Evolutionary conservation across 768 basidiomycete genomes (phyloP).

Genomic region (Boletus sp.): DNA sequence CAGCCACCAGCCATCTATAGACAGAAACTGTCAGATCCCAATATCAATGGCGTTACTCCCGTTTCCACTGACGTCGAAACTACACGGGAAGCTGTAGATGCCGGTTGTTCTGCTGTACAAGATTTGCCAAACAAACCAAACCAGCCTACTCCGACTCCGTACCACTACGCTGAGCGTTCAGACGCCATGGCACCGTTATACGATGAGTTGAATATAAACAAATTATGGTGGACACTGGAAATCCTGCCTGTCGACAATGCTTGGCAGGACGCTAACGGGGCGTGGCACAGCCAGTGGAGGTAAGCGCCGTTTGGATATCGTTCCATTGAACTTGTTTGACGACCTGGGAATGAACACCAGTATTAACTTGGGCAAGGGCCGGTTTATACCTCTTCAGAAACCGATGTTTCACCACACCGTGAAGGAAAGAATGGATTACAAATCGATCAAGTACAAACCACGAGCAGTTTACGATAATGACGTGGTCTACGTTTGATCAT

Average conservation of each 20-base stretch:
- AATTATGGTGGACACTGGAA: constrained; percentile 73
- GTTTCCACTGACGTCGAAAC: background rate
- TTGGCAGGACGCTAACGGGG: constrained; percentile 55
- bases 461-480: constrained; percentile 52
- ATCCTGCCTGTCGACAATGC: constrained; percentile 51
- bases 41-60: background rate
- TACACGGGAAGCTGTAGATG: background rate
- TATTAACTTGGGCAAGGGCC: constrained; percentile 54
- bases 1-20: constrained; percentile 1
- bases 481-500: constrained; percentile 39
- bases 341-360: constrained; percentile 10
- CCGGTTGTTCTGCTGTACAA: background rate
- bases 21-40: background rate
- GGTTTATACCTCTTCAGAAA: constrained; percentile 42
- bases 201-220: constrained; percentile 46
- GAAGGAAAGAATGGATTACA: constrained; percentile 51
- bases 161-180: constrained; percentile 12
- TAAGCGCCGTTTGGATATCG: constrained; percentile 39
- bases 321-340: background rate
- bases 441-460: constrained; percentile 54
- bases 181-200: constrained; percentile 49
- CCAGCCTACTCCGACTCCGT: background rate
- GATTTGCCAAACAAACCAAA: background rate
- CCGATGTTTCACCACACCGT: constrained; percentile 69
- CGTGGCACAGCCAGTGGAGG: constrained; percentile 56